These are phyloP conservation scores for Podosphaera xanthii DNA, from an alignment of 2,329 filamentous ascomycete genomes.

Conservation along the genomic window DNA sequence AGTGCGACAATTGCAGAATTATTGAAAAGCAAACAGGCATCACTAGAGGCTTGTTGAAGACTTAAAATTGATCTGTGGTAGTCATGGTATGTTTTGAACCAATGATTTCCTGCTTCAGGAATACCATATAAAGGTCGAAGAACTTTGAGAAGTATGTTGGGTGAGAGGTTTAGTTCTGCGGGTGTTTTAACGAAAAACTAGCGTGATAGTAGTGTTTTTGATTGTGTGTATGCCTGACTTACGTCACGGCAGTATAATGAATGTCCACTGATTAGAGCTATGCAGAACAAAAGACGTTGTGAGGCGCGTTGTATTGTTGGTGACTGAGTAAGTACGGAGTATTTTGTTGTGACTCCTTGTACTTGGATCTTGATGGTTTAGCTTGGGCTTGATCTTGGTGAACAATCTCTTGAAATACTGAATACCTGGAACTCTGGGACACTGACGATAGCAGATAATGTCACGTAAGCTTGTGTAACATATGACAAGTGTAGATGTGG, in stretches of 20 bases:
- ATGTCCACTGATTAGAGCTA: not conserved
- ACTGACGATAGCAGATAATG: no score
- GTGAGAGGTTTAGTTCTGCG: not conserved
- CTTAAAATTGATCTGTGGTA: conserved; percentile 1
- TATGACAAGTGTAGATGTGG: no score
- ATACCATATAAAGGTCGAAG: not conserved
- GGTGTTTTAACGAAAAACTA: not conserved
- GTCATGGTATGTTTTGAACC: not conserved
- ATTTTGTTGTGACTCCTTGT: no score
- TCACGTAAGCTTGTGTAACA: no score
- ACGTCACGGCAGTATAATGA: not conserved
- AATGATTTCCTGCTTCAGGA: no score
- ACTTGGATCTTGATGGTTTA: no score
- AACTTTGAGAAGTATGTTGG: not conserved
- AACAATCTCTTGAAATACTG: no score
- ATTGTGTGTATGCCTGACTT: not conserved
- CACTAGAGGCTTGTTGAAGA: not conserved
- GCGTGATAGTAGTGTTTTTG: not conserved
- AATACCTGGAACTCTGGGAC: no score
- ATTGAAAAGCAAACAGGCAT: conserved; percentile 1
- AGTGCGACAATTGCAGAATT: conserved; percentile 1
- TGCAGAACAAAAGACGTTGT: not conserved
- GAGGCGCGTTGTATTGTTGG: not conserved
- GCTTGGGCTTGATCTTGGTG: no score
- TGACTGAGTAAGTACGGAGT: not conserved